These are phyloP conservation scores for Leccinum boreale DNA, from an alignment of 768 basidiomycete genomes.

Conservation along the genomic window DNA sequence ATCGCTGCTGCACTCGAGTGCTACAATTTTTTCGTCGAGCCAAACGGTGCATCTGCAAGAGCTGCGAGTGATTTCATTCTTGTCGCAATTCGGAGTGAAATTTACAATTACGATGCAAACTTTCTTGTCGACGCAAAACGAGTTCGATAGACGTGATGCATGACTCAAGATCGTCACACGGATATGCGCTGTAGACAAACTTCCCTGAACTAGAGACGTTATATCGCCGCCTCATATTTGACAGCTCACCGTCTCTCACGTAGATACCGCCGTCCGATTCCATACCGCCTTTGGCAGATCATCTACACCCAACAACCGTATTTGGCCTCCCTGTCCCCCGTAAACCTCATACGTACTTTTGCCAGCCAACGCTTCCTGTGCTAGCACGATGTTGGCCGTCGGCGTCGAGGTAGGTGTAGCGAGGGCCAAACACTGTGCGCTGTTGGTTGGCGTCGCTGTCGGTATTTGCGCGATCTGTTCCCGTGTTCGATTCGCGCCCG, in stretches of 20 bases:
- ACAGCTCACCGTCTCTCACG: not conserved
- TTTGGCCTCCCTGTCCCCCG: slow-evolving; percentile 4
- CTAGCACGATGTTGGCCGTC: slow-evolving; percentile 12
- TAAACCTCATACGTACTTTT: slow-evolving; percentile 14
- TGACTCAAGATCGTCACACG: not conserved
- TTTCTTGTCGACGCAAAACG: not conserved
- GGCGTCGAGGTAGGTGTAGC: slow-evolving; percentile 29
- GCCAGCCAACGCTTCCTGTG: slow-evolving; percentile 6
- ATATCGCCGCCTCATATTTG: not conserved
- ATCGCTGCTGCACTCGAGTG: too few relatives aligned
- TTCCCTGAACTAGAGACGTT: not conserved
- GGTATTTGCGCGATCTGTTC: slow-evolving; percentile 29
- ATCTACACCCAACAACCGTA: slow-evolving; percentile 11
- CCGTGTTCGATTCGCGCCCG: slow-evolving; percentile 26
- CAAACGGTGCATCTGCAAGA: not conserved
- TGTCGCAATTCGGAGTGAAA: too few relatives aligned
- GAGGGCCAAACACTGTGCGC: slow-evolving; percentile 24
- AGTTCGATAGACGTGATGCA: not conserved
- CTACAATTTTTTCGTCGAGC: not conserved
- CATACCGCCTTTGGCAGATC: slow-evolving; percentile 18
- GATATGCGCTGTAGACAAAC: not conserved
- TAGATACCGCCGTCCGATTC: slow-evolving; percentile 17
- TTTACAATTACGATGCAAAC: not conserved
- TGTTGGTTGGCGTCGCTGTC: slow-evolving; percentile 24
- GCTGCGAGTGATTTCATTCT: too few relatives aligned